Conservation (phyloP, 768 basidiomycete genomes). For the Leccinellum albellum region DNA sequence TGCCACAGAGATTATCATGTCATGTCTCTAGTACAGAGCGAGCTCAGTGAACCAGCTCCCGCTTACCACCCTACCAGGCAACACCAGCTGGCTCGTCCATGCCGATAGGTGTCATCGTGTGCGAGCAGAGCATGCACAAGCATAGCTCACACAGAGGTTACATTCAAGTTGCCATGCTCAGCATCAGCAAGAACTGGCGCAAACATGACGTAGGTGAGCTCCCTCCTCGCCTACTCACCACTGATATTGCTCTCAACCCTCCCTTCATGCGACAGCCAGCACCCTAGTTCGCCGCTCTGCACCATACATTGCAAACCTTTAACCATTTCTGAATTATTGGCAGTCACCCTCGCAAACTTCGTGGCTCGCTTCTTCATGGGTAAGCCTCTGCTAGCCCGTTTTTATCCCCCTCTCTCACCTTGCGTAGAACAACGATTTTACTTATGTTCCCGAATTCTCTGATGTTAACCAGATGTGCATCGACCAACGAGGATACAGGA, state of each 20-base stretch:
- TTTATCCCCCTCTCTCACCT: constrained; percentile 1
- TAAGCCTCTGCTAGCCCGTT: constrained; percentile 20
- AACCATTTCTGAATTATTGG: constrained; percentile 32
- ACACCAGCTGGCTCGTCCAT: constrained; percentile 32
- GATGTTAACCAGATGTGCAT: constrained; percentile 49
- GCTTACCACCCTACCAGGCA: constrained; percentile 15
- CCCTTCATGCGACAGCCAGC: constrained; percentile 56
- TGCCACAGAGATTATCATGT: constrained; percentile 58
- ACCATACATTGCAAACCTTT: not conserved
- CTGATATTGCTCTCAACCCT: constrained; percentile 2
- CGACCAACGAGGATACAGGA: constrained; percentile 62
- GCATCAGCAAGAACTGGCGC: constrained; percentile 78
- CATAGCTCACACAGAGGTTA: constrained; percentile 82
- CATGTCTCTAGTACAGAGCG: constrained; percentile 84
- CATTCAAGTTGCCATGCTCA: constrained; percentile 98
- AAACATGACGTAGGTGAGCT: constrained; percentile 88
- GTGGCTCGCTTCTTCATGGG: constrained; percentile 61
- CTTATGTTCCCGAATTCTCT: constrained; percentile 50
- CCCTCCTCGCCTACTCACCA: not conserved
- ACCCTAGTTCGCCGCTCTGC: constrained; percentile 76
- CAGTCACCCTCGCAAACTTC: constrained; percentile 62
- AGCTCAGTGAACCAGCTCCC: constrained; percentile 76
- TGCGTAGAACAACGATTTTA: constrained; percentile 58
- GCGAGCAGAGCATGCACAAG: constrained; percentile 91
- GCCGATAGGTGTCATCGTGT: constrained; percentile 91